Base-by-base conservation (phyloP, 1,139 yeast genomes). In the Taphrina deformans region DNA sequence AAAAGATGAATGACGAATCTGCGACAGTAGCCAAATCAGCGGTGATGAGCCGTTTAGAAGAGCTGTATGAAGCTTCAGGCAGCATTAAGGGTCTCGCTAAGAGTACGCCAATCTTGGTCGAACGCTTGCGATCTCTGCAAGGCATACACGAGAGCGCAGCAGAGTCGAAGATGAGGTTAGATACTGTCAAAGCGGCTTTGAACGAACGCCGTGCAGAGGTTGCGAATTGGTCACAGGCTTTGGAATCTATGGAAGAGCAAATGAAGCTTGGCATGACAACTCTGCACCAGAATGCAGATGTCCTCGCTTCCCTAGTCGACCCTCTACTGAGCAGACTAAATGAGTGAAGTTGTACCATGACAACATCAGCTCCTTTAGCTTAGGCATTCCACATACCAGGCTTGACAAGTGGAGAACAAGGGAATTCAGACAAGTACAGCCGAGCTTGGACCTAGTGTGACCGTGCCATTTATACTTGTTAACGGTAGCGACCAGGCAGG, bases 121-220 rank as follows among this genome's bases (percentile, higher is more conserved):
- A 53, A 6, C 45, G 58, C 21, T 23, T 53, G 31, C 35, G 48
- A 10, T 38, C 33, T 10, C 23, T 53, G 24, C 58, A 40, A 23
- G 26, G 38, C 7, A 21, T 53, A 23, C 58, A 53, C 58, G 48
- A 35, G 31, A n/a, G 24, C 23, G 58, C 58, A n/a, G 58, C 58
- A 5, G 58, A 53, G 23, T 35, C 48, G 7, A 21, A 21, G 33
- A 24, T 10, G n/a, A 21, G n/a, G 31, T 18, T 53, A 9, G 33
- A 53, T n/a, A n/a, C 33, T 23, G 38, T 40, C 2, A 16, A 21
- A 12, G 7, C 29, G n/a, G 48, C 10, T 10, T 7, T 53, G 21
- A 6, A 9, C 9, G 16, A 23, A 4, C 45, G 58, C 24, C 16
- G 29, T 14, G n/a, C 7, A 9, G 58, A 53, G 48, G 38, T 53